Conservation (phyloP, 257 asterid genomes). For the Verbascum thapsus region DNA sequence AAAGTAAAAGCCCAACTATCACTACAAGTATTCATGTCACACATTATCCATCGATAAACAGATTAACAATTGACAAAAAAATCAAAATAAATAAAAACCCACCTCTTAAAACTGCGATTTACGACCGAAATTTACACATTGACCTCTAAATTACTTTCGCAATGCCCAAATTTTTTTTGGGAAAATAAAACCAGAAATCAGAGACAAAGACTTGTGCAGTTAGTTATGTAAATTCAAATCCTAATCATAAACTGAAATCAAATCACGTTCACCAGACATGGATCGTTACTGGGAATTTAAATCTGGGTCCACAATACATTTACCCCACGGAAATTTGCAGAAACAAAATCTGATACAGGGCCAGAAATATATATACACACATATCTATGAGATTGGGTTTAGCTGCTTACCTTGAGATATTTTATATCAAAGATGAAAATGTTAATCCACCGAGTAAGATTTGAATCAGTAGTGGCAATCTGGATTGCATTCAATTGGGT, state of each 20-base stretch:
- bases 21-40: no score
- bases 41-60: constrained; percentile 21
- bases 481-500: no score
- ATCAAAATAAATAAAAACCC: neutral
- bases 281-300: constrained; percentile 34
- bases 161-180: no score
- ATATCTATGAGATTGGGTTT: constrained; percentile 30
- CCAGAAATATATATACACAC: no score
- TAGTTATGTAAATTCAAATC: constrained; percentile 15
- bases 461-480: no score
- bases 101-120: constrained; percentile 22
- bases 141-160: constrained; percentile 16
- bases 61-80: constrained; percentile 3
- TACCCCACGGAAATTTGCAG: no score
- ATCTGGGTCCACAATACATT: constrained; percentile 46
- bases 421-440: neutral
- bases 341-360: no score
- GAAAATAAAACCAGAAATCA: constrained; percentile 35
- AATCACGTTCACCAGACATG: constrained; percentile 26
- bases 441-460: no score
- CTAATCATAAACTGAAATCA: constrained; percentile 28
- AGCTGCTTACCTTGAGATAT: constrained; percentile 32
- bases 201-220: constrained; percentile 25
- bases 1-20: no score
- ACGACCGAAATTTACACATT: constrained; percentile 15